Evolutionary conservation across 768 basidiomycete genomes (phyloP), one percentile per base, ranked within the genome.

Genomic region (Leccinum arenicola): DNA sequence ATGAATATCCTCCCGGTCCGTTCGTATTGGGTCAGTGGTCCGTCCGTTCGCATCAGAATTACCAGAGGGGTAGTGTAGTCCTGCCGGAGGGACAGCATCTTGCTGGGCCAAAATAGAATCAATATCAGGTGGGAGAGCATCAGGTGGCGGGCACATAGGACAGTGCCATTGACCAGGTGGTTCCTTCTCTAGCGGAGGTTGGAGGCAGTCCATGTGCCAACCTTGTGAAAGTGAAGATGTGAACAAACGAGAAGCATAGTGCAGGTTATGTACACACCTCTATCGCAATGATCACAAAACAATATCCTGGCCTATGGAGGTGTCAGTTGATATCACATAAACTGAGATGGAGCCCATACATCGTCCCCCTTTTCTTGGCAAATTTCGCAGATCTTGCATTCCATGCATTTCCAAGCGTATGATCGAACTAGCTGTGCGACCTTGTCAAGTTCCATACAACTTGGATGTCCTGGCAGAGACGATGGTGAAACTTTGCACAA

Each of bases 221-320:
- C 91, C 92, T 88, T 62, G 57, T 36, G 23, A 45, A 53, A 35
- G 54, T 21, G 21, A 6, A 54, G 47, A 31, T 7, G 51, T 51
- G 53, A 65, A 49, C 8, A 7, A 58, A 52, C 49, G 61, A 56
- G 55, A 25, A 23, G 35, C 50, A 21, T 25, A 35, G 51, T 35
- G 57, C 7, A 62, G 62, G 15, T 61, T 48, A 56, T 61, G 64
- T 19, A 59, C 33, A 43, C 71, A 86, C 91, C 93, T 82, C 93
- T 81, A 78, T 98, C 96, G 73, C 96, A 98, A 57, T 79, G 84
- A 79, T 98, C 96, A 72, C 96, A 98, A 65, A 98, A 89, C 55
- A 98, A 73, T 62, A 97, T 87, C 54, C 84, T 82, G 55, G 82
- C 85, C 91, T 95, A 68, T 55, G 29, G 29, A 50, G 35, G 54